Evolutionary conservation across 306 rosid genomes (phyloP).

Genomic region (Castanospermum australe): DNA sequence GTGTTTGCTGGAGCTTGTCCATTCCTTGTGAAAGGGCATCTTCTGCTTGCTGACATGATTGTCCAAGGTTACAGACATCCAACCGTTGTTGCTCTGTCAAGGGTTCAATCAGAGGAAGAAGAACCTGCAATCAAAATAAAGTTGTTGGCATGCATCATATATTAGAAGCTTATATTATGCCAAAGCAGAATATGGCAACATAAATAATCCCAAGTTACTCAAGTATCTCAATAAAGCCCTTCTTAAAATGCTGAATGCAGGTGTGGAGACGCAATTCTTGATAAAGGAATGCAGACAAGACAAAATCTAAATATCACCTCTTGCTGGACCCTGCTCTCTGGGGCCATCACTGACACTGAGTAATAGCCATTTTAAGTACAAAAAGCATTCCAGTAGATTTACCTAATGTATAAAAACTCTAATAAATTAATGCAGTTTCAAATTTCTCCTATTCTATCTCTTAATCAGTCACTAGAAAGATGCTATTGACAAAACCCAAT

Average conservation of each 20-base stretch:
- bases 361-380: not conserved
- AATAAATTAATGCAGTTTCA: slow-evolving; percentile 1
- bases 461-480: not conserved
- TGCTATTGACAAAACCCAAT: not conserved
- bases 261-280: not conserved
- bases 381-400: not conserved
- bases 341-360: not conserved
- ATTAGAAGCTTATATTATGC: not conserved
- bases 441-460: not conserved
- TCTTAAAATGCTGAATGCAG: not conserved
- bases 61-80: slow-evolving; percentile 64
- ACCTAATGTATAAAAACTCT: not conserved
- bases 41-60: slow-evolving; percentile 95
- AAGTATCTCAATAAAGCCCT: not conserved
- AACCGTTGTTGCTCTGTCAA: slow-evolving; percentile 63
- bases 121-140: slow-evolving; percentile 60
- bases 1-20: slow-evolving; percentile 78
- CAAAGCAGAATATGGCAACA: not conserved
- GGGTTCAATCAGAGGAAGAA: slow-evolving; percentile 69
- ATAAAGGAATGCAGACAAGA: not conserved
- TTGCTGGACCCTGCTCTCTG: not conserved
- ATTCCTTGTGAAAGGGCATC: slow-evolving; percentile 95
- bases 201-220: not conserved
- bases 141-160: not conserved
- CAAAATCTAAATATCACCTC: not conserved